Percentiles rank a stretch among this genome's conserved stretches.
Evolutionary conservation across 306 rosid species (phyloP).

Genomic region (Vicia sativa): DNA sequence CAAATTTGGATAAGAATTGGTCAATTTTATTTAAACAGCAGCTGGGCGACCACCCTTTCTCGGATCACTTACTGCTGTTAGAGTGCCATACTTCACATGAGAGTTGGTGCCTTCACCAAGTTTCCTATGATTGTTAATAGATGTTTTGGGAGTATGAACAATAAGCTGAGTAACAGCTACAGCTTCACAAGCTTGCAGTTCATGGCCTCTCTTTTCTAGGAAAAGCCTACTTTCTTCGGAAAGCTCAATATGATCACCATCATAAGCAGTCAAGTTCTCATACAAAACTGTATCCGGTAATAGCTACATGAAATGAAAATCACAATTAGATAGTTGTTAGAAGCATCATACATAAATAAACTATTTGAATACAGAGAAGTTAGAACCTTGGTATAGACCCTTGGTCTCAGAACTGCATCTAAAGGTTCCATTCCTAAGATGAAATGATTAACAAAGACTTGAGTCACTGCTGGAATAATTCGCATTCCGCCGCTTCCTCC

Average conservation of each 20-base stretch:
- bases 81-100: conserved; percentile 49
- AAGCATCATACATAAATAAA: conserved; percentile 3
- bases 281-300: conserved; percentile 67
- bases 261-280: conserved; percentile 64
- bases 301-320: conserved; percentile 56
- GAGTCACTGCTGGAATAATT: conserved; percentile 69
- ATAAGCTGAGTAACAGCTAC: conserved; percentile 72
- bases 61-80: conserved; percentile 85
- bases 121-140: conserved; percentile 43
- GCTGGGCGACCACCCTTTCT: conserved; percentile 88
- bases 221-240: conserved; percentile 51
- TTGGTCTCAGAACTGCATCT: conserved; percentile 72
- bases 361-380: conserved; percentile 26
- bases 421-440: conserved; percentile 73
- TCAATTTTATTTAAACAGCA: conserved; percentile 47
- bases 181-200: conserved; percentile 39
- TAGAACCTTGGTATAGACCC: conserved; percentile 69
- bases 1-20: not conserved
- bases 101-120: conserved; percentile 31
- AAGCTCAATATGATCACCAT: conserved; percentile 74
- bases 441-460: conserved; percentile 75
- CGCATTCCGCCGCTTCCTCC: conserved; percentile 91
- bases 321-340: conserved; percentile 29
- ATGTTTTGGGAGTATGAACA: conserved; percentile 58
- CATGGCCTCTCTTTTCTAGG: conserved; percentile 71